phyloP scores from a whole-genome alignment of 768 basidiomycete species.

The Auriscalpium vulgare region DNA sequence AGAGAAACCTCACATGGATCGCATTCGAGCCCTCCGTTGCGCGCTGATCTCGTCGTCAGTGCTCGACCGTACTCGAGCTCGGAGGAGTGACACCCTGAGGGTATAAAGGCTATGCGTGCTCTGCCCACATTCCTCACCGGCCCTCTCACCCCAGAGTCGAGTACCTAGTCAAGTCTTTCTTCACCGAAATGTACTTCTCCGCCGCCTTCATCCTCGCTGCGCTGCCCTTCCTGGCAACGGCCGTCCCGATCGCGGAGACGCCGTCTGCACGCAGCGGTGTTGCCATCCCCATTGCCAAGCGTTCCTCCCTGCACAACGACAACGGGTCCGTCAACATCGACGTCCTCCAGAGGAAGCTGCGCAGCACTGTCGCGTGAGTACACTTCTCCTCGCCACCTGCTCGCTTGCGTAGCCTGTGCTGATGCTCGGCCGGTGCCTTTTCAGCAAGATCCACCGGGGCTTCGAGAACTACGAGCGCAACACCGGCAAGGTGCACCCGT shows the following conservation, averaged over 20 bases:
- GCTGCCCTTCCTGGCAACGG: not conserved
- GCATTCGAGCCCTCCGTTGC: no score
- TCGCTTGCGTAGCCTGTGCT: no score
- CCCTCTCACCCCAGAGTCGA: no score
- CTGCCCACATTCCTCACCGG: no score
- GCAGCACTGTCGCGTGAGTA: not conserved
- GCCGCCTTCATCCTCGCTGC: not conserved
- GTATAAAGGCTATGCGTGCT: no score
- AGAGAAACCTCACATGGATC: no score
- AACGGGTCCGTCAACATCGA: not conserved
- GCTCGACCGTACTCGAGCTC: no score
- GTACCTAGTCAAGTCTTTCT: not conserved
- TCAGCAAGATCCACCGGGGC: not conserved
- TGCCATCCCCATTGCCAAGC: not conserved
- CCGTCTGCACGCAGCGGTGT: not conserved
- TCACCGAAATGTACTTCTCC: not conserved
- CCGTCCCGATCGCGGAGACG: not conserved
- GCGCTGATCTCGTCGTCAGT: no score
- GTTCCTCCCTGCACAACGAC: not conserved
- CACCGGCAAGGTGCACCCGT: conserved; percentile 1
- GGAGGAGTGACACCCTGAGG: no score
- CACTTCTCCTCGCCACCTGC: not conserved
- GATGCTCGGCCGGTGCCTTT: not conserved
- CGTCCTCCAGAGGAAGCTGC: not conserved
- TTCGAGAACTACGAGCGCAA: not conserved